Conservation (phyloP, 1,139 yeast species). For the Kazachstania sp. region DNA sequence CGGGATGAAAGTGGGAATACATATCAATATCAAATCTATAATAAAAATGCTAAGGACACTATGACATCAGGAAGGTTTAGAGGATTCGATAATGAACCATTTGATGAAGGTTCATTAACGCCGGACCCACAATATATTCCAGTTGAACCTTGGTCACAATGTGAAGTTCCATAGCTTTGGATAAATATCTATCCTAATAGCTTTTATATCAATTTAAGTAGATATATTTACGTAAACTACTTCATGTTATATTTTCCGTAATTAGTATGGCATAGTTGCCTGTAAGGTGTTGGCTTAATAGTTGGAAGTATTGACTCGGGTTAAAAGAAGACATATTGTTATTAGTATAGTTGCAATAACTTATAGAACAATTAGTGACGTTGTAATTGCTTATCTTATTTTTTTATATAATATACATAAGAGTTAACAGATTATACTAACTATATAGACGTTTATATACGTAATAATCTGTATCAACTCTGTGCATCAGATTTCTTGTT, state of each 20-base stretch:
- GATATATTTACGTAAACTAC: too few species aligned
- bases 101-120: not conserved
- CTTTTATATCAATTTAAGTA: too few species aligned
- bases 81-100: not conserved
- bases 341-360: not conserved
- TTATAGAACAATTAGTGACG: not conserved
- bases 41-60: not conserved
- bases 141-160: not conserved
- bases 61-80: not conserved
- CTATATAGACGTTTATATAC: too few species aligned
- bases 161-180: not conserved
- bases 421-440: not conserved
- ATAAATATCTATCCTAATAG: too few species aligned
- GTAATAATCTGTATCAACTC: not conserved
- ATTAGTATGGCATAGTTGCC: too few species aligned
- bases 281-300: not conserved
- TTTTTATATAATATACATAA: not conserved
- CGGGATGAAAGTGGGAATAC: not conserved
- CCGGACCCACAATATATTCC: not conserved
- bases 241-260: too few species aligned
- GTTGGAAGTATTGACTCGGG: not conserved
- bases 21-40: not conserved
- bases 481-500: not conserved
- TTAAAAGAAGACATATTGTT: not conserved
- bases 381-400: not conserved